Conservation (phyloP, 83 land plant species). For the Diphasiastrum complanatum region DNA sequence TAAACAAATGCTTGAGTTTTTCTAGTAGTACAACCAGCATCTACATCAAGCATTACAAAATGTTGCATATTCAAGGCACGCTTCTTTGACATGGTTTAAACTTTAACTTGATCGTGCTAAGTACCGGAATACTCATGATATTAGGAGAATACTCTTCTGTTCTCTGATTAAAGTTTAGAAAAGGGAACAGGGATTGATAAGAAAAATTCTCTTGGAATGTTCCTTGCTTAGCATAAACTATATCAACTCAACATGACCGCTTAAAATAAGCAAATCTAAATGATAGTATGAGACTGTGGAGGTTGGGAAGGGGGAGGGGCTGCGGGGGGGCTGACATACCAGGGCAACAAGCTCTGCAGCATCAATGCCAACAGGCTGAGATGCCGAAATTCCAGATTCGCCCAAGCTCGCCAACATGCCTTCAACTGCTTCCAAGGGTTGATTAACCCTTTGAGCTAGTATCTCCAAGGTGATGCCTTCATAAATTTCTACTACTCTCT, state of each 20-base stretch:
- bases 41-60: too few species aligned
- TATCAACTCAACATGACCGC: background rate
- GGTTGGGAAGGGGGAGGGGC: background rate
- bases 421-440: constrained; percentile 36
- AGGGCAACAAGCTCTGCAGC: constrained; percentile 74
- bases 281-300: background rate
- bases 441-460: constrained; percentile 54
- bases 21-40: too few species aligned
- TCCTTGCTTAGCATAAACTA: background rate
- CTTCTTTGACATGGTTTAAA: too few species aligned
- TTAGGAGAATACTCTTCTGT: too few species aligned
- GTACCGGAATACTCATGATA: too few species aligned
- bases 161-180: too few species aligned
- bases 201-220: background rate
- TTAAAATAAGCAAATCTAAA: background rate
- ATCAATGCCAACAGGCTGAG: constrained; percentile 64
- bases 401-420: constrained; percentile 57
- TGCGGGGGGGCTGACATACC: constrained; percentile 32
- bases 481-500: constrained; percentile 62
- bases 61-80: too few species aligned
- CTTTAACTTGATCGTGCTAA: too few species aligned
- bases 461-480: constrained; percentile 76
- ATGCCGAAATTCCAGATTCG: constrained; percentile 55
- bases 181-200: background rate
- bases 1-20: too few species aligned